Percentiles rank a stretch among this genome's conserved stretches.
phyloP scores from a whole-genome alignment of 441 rosid species.

The Gossypium gossypioides region DNA sequence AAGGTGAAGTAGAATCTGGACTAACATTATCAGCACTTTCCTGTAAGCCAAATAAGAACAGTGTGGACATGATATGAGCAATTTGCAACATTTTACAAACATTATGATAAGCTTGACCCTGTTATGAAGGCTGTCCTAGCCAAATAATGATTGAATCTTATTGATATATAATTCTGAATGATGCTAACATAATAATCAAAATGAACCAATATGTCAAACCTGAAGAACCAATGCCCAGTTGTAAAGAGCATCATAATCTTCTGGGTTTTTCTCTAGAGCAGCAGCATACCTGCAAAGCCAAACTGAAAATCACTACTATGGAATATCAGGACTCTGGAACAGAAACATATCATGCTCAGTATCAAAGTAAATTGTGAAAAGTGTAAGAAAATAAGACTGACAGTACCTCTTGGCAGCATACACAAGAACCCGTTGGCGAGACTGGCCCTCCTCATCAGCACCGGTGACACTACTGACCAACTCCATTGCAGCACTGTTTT shows the following conservation, averaged over 20 bases:
- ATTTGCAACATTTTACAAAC: not conserved
- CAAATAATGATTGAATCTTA: not conserved
- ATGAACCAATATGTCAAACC: conserved; percentile 33
- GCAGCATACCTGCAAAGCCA: conserved; percentile 67
- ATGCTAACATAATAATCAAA: not conserved
- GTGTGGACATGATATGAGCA: conserved; percentile 6
- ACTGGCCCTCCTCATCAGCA: conserved; percentile 83
- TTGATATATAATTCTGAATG: not conserved
- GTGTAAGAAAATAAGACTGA: not conserved
- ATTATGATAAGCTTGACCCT: not conserved
- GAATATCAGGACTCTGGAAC: not conserved
- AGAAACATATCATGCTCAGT: not conserved
- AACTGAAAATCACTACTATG: conserved; percentile 7
- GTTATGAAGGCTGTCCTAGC: not conserved
- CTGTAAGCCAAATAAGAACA: conserved; percentile 34
- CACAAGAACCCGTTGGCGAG: conserved; percentile 89
- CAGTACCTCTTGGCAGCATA: conserved; percentile 90
- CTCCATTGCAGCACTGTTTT: conserved; percentile 75
- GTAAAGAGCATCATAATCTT: conserved; percentile 89
- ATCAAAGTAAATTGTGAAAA: not conserved
- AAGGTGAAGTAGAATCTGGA: conserved; percentile 83
- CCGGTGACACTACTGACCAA: conserved; percentile 73
- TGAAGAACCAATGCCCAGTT: conserved; percentile 99
- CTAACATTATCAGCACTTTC: conserved; percentile 96
- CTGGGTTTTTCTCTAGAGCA: conserved; percentile 81